Conservation (phyloP, 192 early-diverging fungal genomes). For the Podila minutissima region DNA sequence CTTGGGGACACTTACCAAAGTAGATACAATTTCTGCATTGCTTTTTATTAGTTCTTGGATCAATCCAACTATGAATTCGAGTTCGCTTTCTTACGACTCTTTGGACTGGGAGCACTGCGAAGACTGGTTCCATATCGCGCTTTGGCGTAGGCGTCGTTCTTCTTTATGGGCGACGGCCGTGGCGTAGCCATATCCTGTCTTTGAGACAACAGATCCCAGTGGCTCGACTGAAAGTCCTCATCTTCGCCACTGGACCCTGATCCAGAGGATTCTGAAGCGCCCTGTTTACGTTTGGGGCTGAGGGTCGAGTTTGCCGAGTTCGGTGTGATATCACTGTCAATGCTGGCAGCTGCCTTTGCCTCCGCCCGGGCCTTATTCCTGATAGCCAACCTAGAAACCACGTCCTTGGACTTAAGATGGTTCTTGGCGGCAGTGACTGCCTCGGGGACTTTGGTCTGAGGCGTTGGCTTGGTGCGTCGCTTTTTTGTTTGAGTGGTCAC, state of each 20-base stretch:
- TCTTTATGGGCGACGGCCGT: background rate
- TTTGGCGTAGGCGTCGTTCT: background rate
- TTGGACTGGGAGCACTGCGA: background rate
- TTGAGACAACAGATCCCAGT: conserved; percentile 44
- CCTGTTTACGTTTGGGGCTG: background rate
- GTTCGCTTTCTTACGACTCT: background rate
- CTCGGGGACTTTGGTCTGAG: conserved; percentile 30
- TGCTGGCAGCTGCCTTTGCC: background rate
- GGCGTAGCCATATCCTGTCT: background rate
- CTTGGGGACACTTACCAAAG: too few species aligned
- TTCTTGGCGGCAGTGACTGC: conserved; percentile 35
- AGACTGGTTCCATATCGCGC: background rate
- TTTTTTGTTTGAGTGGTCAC: background rate
- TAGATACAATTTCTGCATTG: too few species aligned
- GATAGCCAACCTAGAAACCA: conserved; percentile 15
- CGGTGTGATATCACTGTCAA: too few species aligned
- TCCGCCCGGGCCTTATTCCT: conserved; percentile 11
- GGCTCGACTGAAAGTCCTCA: conserved; percentile 25
- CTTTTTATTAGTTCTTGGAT: too few species aligned
- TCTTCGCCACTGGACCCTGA: conserved; percentile 5
- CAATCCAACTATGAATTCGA: background rate
- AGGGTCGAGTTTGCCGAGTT: too few species aligned
- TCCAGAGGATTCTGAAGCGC: background rate
- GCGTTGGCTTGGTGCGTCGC: background rate
- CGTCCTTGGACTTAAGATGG: conserved; percentile 28